Base-by-base conservation (phyloP, 2,329 filamentous ascomycete species). In the Myotisia sp. region DNA sequence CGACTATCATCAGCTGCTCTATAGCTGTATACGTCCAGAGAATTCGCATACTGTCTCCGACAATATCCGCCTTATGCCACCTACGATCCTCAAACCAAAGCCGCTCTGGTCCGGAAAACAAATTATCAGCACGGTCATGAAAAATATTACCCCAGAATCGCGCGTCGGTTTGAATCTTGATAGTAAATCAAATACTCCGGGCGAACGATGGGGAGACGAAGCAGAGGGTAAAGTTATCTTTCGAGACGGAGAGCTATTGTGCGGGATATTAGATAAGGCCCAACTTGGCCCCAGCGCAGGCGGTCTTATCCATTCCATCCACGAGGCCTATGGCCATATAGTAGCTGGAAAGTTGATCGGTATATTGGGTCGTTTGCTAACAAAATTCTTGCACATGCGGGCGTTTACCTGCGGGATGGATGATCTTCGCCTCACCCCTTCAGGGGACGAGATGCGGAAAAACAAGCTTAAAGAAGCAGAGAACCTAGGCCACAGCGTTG, bases 361-460 rank as follows among this genome's bases (percentile, higher is more conserved):
- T 64, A 79, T 87, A 46, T 68, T 98, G 36, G 90, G 90, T 35
- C 76, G 90, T 37, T 67, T 98, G 17, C 62, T 98, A 42, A 98
- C 90, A 0, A 79, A 86, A 49, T 79, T 86, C 44, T 68, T 95
- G 40, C 82, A 90, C 51, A 92, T 94, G 76, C 73, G 86, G 33
- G 90, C 87, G 2, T 95, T 95, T 55, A 90, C 83, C 44, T 98
- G 90, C 56, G 92, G 92, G 53, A 93, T 98, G 59, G 87, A 98
- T 49, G 92, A 98, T 65, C 67, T 98, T 38, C 74, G 80, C 38
- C 71, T 98, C 33, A 95, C 87, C 0, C 65, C 71, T 1, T 65
- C 80, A 42, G 87, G 90, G 34, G 85, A 98, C 52, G 62, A 63
- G 36, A 65, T 68, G 34, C 76, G 90, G 26, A 71, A 70, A 44